Conservation (phyloP, 176 grass and related monocot species). For the Cenchrus americanus region DNA sequence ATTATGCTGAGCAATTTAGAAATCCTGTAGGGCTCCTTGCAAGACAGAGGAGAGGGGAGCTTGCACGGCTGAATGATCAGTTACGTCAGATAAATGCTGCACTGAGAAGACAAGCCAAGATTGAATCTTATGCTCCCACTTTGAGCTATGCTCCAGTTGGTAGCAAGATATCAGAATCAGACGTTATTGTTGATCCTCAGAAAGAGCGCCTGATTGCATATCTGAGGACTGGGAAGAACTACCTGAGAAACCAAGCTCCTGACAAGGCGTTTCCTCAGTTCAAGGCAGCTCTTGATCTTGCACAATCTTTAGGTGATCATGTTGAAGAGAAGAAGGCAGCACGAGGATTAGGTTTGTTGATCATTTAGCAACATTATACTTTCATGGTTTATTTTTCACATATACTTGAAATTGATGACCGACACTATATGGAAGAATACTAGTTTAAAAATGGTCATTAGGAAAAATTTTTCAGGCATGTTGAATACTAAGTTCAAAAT, state of each 20-base stretch:
- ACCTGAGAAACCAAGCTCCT: conserved; percentile 77
- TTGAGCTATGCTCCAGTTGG: conserved; percentile 94
- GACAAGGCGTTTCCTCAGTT: conserved; percentile 86
- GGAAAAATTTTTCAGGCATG: background rate
- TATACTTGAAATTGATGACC: background rate
- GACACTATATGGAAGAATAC: background rate
- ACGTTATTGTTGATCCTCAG: conserved; percentile 86
- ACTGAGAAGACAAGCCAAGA: conserved; percentile 94
- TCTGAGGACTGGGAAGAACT: conserved; percentile 89
- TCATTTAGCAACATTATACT: conserved; percentile 21
- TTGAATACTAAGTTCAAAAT: background rate
- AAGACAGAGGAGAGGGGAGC: conserved; percentile 85
- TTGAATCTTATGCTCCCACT: conserved; percentile 90
- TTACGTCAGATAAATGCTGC: conserved; percentile 95
- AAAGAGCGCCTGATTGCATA: conserved; percentile 72
- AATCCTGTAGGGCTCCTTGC: conserved; percentile 80
- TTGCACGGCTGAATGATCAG: conserved; percentile 87
- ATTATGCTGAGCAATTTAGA: conserved; percentile 29
- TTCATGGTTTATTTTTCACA: conserved; percentile 9
- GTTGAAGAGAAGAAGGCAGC: conserved; percentile 95
- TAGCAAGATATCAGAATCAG: conserved; percentile 70
- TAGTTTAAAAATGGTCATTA: conserved; percentile 3
- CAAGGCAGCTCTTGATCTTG: conserved; percentile 80
- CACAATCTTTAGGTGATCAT: conserved; percentile 77
- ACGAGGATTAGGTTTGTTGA: conserved; percentile 84